Evolutionary conservation across 2,329 filamentous ascomycete species (phyloP).

Genomic region (Tolypocladium tropicale): DNA sequence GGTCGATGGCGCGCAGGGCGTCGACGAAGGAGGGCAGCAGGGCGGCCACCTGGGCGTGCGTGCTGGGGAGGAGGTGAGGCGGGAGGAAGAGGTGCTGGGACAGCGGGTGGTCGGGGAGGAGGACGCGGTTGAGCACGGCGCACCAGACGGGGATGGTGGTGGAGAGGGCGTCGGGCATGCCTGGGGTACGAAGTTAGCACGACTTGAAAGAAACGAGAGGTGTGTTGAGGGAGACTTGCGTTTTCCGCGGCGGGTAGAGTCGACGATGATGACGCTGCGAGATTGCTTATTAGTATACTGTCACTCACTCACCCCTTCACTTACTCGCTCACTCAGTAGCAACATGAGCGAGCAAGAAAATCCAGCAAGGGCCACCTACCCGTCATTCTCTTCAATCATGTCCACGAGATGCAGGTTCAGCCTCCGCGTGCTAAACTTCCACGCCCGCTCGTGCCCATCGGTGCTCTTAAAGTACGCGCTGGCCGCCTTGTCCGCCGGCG

Average conservation of each 20-base stretch:
- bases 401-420: constrained; percentile 76
- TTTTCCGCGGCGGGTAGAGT: constrained; percentile 88
- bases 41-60: constrained; percentile 65
- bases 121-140: constrained; percentile 66
- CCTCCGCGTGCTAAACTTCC: constrained; percentile 78
- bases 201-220: neutral
- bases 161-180: constrained; percentile 87
- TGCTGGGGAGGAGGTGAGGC: constrained; percentile 58
- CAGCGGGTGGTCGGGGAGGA: constrained; percentile 53
- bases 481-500: constrained; percentile 50
- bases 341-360: too few species aligned
- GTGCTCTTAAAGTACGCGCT: constrained; percentile 97
- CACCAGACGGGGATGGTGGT: constrained; percentile 96
- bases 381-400: constrained; percentile 54
- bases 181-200: constrained; percentile 26
- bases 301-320: too few species aligned
- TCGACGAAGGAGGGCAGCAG: constrained; percentile 45
- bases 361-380: constrained; percentile 38
- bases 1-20: constrained; percentile 42
- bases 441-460: constrained; percentile 84
- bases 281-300: neutral
- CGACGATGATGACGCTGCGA: constrained; percentile 66
- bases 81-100: constrained; percentile 56
- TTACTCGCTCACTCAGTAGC: neutral
- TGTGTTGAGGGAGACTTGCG: constrained; percentile 33